Conservation (phyloP, 1,284 basidiomycete species). For the Rhodotorula sp. region DNA sequence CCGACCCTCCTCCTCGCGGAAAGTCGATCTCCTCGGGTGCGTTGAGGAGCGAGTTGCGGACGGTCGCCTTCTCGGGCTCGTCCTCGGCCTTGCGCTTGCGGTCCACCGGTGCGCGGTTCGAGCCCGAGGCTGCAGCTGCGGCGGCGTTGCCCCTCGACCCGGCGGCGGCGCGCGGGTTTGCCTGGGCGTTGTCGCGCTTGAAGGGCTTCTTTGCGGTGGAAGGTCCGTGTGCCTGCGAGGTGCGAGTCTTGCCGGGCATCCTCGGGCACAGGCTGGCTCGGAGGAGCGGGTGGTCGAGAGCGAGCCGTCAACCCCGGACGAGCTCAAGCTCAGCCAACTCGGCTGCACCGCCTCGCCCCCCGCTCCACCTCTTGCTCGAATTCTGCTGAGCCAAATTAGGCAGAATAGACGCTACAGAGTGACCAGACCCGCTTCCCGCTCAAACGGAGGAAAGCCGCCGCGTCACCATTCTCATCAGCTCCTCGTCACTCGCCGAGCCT, state of each 20-base stretch:
- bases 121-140: background rate
- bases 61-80: constrained; percentile 32
- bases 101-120: background rate
- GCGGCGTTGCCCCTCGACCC: too few relatives aligned
- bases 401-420: background rate
- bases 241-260: constrained; percentile 38
- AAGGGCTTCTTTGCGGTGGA: constrained; percentile 26
- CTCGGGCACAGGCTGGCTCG: background rate
- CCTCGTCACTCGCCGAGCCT: background rate
- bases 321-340: background rate
- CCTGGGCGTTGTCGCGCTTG: constrained; percentile 21
- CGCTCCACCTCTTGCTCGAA: too few relatives aligned
- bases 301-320: background rate
- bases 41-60: constrained; percentile 30
- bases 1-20: constrained; percentile 75
- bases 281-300: too few relatives aligned
- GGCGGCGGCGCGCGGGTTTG: background rate
- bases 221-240: constrained; percentile 34
- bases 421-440: too few relatives aligned
- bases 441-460: too few relatives aligned
- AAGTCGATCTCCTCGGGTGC: constrained; percentile 77
- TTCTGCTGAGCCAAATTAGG: too few relatives aligned
- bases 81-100: constrained; percentile 30
- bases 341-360: background rate
- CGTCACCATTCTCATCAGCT: background rate